Evolutionary conservation across 805 yeast species (phyloP).

Genomic region (Cyberlindnera bimundalis): DNA sequence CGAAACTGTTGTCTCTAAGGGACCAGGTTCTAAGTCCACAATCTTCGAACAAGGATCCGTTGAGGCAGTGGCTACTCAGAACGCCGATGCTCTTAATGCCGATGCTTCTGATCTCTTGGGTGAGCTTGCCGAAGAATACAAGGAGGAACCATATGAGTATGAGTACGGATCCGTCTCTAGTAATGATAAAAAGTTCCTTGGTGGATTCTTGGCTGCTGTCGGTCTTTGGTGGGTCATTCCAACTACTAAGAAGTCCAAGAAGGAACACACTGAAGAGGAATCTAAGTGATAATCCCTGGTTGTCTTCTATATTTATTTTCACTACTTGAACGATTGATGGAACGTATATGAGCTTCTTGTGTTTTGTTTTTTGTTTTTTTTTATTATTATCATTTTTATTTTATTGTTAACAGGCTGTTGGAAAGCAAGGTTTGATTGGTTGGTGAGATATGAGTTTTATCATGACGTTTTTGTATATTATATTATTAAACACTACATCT

Average conservation of each 20-base stretch:
- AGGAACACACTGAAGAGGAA: conserved; percentile 2
- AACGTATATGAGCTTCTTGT: too few relatives aligned
- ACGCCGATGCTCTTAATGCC: conserved; percentile 13
- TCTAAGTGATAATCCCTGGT: conserved; percentile 1
- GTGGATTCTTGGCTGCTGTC: conserved; percentile 26
- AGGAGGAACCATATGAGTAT: conserved; percentile 23
- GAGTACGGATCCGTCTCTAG: conserved; percentile 19
- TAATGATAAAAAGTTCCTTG: conserved; percentile 27
- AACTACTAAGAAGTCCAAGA: conserved; percentile 13
- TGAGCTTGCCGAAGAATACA: conserved; percentile 10
- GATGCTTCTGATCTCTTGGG: conserved; percentile 10
- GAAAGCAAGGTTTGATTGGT: neutral
- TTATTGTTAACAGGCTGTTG: neutral
- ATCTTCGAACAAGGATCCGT: conserved; percentile 23
- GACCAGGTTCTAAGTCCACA: conserved; percentile 25
- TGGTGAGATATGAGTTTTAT: neutral
- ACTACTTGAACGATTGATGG: neutral
- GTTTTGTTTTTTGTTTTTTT: too few relatives aligned
- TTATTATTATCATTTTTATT: neutral
- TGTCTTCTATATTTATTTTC: conserved; percentile 2
- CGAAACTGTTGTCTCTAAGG: conserved; percentile 24
- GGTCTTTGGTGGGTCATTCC: conserved; percentile 30
- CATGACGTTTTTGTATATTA: neutral
- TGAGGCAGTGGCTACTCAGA: conserved; percentile 16
- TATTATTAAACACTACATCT: too few relatives aligned